Percentiles rank a stretch among this genome's conserved stretches.
Conservation (phyloP, 2,329 filamentous ascomycete genomes). For the Neopestalotiopsis clavispora region DNA sequence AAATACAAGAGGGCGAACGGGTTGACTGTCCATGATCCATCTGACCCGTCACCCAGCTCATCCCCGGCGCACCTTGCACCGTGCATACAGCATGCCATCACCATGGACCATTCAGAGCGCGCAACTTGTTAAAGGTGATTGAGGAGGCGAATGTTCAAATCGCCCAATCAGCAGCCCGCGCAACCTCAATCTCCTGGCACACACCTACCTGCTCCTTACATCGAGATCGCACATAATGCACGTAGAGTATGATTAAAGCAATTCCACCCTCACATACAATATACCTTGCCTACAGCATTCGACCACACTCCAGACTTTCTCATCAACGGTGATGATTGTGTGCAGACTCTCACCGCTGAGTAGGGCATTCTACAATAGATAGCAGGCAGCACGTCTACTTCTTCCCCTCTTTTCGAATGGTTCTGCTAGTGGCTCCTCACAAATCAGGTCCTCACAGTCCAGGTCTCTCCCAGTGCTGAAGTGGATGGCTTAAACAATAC, state of each 20-base stretch:
- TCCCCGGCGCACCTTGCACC: constrained; percentile 1
- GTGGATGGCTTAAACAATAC: no score
- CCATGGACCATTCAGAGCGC: not conserved
- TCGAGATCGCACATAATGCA: not conserved
- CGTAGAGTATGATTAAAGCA: not conserved
- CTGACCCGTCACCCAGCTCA: not conserved
- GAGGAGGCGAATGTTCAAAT: not conserved
- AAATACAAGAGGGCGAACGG: not conserved
- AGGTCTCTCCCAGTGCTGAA: no score
- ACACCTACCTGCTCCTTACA: constrained; percentile 2
- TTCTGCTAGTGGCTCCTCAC: not conserved
- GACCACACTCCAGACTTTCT: not conserved
- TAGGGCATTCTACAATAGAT: not conserved
- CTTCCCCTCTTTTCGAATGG: not conserved
- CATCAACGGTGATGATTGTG: not conserved
- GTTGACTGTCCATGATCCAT: not conserved
- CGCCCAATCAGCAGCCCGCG: not conserved
- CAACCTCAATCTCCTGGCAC: not conserved
- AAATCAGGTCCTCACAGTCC: no score
- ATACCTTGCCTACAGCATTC: not conserved
- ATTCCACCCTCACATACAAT: not conserved
- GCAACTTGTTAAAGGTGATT: not conserved
- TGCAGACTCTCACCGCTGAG: not conserved
- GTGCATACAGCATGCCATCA: not conserved
- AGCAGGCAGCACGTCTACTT: not conserved